A percentile compares a stretch with the other conserved stretches of the same genome.
phyloP scores from a whole-genome alignment of 352 stramenopile species.

The Aphanomyces cochlioides region DNA sequence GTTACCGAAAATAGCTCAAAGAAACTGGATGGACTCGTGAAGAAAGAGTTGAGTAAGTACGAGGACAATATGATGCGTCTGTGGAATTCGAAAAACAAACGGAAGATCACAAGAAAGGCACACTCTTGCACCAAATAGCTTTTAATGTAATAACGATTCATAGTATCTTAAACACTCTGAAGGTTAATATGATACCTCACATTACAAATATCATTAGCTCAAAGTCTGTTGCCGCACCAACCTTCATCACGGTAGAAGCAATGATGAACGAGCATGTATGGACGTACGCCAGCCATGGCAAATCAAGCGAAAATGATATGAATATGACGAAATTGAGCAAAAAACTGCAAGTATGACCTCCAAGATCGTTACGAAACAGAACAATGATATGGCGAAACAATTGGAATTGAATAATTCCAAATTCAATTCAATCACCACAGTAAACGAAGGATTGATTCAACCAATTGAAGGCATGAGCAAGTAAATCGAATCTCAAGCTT shows the following conservation, averaged over 20 bases:
- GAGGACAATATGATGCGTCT: background rate
- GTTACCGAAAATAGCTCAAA: background rate
- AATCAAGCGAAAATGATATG: background rate
- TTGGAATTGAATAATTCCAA: no score
- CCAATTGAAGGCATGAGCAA: no score
- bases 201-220: background rate
- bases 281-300: background rate
- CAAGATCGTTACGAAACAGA: no score
- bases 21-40: background rate
- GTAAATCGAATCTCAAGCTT: no score
- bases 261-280: background rate
- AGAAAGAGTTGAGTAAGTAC: background rate
- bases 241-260: background rate
- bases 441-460: no score
- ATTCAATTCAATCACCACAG: no score
- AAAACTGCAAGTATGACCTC: no score
- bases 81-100: background rate
- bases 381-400: no score
- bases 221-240: background rate
- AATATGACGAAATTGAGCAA: conserved; percentile 1
- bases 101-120: background rate
- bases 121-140: background rate
- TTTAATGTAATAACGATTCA: background rate
- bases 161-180: background rate
- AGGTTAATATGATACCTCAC: background rate